Evolutionary conservation across 2,329 filamentous ascomycete species (phyloP).

Genomic region (Aspergillus tamarii): DNA sequence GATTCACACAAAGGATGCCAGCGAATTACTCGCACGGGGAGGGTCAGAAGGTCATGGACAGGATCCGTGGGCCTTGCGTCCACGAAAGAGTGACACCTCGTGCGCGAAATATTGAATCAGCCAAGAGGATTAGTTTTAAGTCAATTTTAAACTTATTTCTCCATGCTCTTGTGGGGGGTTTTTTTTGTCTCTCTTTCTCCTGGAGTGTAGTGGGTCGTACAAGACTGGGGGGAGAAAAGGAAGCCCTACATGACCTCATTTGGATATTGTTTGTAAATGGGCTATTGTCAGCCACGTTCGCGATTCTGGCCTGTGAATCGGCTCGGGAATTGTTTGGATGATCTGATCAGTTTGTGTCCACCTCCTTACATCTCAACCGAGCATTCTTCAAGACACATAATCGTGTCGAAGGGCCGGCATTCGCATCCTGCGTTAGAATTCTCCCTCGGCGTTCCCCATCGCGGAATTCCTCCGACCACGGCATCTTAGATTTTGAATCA

Average conservation of each 20-base stretch:
- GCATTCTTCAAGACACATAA: not conserved
- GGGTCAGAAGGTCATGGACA: not conserved
- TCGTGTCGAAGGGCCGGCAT: not conserved
- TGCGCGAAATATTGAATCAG: not conserved
- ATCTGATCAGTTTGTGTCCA: not conserved
- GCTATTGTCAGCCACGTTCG: not conserved
- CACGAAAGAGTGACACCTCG: not conserved
- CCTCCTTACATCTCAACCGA: not conserved
- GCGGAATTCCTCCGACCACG: not conserved
- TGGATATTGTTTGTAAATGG: not conserved
- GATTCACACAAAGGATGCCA: not conserved
- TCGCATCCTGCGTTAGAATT: not conserved
- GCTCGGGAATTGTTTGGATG: not conserved
- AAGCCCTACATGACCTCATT: not conserved
- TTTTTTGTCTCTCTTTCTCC: not conserved
- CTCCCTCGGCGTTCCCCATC: not conserved
- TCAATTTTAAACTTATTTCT: slow-evolving; percentile 3
- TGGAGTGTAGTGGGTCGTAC: not conserved
- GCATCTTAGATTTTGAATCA: not conserved
- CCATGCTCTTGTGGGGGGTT: not conserved
- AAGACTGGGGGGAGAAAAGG: not conserved
- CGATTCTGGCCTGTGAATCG: not conserved
- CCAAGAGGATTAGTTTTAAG: not conserved
- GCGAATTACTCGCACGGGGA: not conserved
- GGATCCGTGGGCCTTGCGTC: not conserved